phyloP scores from a whole-genome alignment of 345 rosid species.

The Gossypioides kirkii region DNA sequence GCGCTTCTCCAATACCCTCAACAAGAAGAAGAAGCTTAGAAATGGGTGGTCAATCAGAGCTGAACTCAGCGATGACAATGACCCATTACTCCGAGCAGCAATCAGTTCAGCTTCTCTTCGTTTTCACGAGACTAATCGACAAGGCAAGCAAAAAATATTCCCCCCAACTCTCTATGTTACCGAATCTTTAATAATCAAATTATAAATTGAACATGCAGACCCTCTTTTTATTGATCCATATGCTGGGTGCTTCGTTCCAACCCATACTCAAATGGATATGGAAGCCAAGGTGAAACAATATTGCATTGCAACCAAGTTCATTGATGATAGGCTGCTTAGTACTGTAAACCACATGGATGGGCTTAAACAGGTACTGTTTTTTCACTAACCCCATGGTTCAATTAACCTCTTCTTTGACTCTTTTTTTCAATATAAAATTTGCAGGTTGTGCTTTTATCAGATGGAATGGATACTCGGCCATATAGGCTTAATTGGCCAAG shows the following conservation, averaged over 20 bases:
- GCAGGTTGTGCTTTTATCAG: conserved; percentile 85
- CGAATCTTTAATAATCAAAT: background rate
- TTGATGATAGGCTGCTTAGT: conserved; percentile 71
- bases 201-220: conserved; percentile 33
- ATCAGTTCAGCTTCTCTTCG: conserved; percentile 65
- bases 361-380: conserved; percentile 58
- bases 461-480: conserved; percentile 96
- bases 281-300: conserved; percentile 48
- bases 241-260: conserved; percentile 71
- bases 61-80: conserved; percentile 36
- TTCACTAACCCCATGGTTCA: background rate
- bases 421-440: conserved; percentile 13
- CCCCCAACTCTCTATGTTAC: background rate
- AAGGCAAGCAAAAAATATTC: conserved; percentile 34
- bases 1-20: conserved; percentile 12
- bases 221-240: conserved; percentile 83
- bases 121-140: conserved; percentile 66
- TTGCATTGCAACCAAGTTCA: conserved; percentile 73
- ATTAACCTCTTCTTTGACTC: background rate
- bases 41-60: conserved; percentile 32
- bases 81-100: conserved; percentile 61
- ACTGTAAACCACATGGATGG: conserved; percentile 59
- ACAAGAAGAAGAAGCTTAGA: conserved; percentile 9
- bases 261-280: conserved; percentile 36
- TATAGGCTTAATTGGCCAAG: conserved; percentile 87